Conservation (phyloP, 1,284 basidiomycete species). For the Melanopsichium pennsylvanicum region DNA sequence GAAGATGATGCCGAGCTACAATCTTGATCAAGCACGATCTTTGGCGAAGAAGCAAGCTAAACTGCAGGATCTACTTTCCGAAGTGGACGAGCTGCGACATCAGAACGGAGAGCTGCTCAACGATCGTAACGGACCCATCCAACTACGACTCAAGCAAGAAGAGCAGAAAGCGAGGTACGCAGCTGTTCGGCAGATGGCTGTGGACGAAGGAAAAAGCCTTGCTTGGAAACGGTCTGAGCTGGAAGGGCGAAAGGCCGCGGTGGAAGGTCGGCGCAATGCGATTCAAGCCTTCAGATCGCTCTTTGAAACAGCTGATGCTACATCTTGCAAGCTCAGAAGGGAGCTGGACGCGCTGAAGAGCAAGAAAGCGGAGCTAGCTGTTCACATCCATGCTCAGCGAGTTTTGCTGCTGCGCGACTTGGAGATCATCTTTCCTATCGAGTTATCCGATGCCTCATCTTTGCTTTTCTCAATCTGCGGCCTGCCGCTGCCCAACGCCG, state of each 20-base stretch:
- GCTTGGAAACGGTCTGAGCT: slow-evolving; percentile 13
- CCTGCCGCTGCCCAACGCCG: slow-evolving; percentile 57
- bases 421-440: slow-evolving; percentile 62
- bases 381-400: slow-evolving; percentile 32
- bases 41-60: slow-evolving; percentile 22
- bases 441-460: slow-evolving; percentile 53
- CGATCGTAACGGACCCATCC: slow-evolving; percentile 14
- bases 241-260: slow-evolving; percentile 4
- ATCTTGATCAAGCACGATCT: slow-evolving; percentile 18
- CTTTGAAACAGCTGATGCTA: slow-evolving; percentile 13
- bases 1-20: slow-evolving; percentile 50
- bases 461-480: slow-evolving; percentile 61
- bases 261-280: slow-evolving; percentile 19
- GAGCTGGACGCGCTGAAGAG: slow-evolving; percentile 9
- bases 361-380: neutral
- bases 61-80: slow-evolving; percentile 2
- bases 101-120: slow-evolving; percentile 1
- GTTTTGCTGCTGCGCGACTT: slow-evolving; percentile 51
- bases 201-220: slow-evolving; percentile 18
- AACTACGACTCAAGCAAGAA: slow-evolving; percentile 27
- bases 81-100: slow-evolving; percentile 7
- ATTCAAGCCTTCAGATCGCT: slow-evolving; percentile 8
- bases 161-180: slow-evolving; percentile 17
- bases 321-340: neutral
- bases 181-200: slow-evolving; percentile 9